Evolutionary conservation across 2,329 filamentous ascomycete species (phyloP).

Genomic region (Diaporthe vexans): DNA sequence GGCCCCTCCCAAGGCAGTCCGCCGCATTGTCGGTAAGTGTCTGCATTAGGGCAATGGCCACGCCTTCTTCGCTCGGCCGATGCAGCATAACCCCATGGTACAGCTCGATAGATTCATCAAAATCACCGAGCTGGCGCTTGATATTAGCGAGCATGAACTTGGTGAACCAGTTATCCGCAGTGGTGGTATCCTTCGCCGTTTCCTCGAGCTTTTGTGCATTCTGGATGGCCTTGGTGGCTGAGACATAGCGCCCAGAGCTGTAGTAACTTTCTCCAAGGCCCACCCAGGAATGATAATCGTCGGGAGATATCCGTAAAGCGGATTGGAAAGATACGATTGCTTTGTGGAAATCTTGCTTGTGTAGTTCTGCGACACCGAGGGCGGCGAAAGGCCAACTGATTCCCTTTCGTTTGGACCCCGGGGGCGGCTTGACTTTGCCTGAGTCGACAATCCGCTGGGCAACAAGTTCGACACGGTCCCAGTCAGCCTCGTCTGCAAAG

Average conservation of each 20-base stretch:
- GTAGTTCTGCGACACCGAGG: slow-evolving; percentile 92
- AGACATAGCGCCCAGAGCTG: slow-evolving; percentile 91
- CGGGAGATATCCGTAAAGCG: slow-evolving; percentile 84
- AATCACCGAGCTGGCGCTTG: slow-evolving; percentile 91
- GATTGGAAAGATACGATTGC: slow-evolving; percentile 94
- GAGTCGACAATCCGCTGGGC: slow-evolving; percentile 93
- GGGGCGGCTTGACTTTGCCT: slow-evolving; percentile 90
- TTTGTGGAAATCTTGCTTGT: slow-evolving; percentile 90
- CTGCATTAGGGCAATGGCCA: slow-evolving; percentile 89
- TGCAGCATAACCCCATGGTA: slow-evolving; percentile 80
- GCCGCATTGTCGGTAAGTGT: slow-evolving; percentile 87
- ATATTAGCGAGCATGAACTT: slow-evolving; percentile 98
- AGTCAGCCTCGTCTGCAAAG: slow-evolving; percentile 92
- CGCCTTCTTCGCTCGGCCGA: slow-evolving; percentile 83
- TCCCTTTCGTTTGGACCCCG: slow-evolving; percentile 92
- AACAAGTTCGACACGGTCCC: slow-evolving; percentile 95
- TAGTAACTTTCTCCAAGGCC: slow-evolving; percentile 98
- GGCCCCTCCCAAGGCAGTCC: slow-evolving; percentile 82
- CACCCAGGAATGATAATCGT: slow-evolving; percentile 96
- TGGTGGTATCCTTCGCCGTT: slow-evolving; percentile 59
- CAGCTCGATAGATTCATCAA: slow-evolving; percentile 82
- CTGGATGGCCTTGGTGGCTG: slow-evolving; percentile 91
- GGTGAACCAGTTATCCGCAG: slow-evolving; percentile 89
- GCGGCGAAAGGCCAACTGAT: slow-evolving; percentile 97
- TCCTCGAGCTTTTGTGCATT: slow-evolving; percentile 83